Conservation (phyloP, 208 protist genomes). For the Angomonas desouzai region DNA sequence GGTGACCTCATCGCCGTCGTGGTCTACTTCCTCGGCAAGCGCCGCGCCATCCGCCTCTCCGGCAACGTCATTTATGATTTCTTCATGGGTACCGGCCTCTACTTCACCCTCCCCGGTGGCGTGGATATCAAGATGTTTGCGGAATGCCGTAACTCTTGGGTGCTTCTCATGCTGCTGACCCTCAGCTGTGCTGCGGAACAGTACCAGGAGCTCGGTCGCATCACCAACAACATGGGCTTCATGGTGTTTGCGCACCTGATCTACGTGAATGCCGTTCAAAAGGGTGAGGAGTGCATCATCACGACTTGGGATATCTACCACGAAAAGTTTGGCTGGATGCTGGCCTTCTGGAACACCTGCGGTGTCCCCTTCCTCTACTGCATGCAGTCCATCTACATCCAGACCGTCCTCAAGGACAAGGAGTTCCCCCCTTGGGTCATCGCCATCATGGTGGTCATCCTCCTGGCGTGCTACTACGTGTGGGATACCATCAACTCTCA, state of each 20-base stretch:
- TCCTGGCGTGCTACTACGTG: constrained; percentile 87
- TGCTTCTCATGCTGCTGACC: constrained; percentile 92
- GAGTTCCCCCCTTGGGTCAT: constrained; percentile 54
- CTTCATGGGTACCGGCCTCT: constrained; percentile 92
- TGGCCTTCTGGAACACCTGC: constrained; percentile 95
- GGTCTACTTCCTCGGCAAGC: constrained; percentile 61
- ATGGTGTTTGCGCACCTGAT: constrained; percentile 92
- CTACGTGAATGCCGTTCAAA: constrained; percentile 92
- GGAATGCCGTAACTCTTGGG: constrained; percentile 93
- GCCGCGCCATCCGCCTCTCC: constrained; percentile 75
- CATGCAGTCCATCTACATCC: constrained; percentile 88
- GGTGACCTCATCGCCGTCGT: constrained; percentile 73
- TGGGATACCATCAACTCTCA: constrained; percentile 94
- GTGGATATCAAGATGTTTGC: constrained; percentile 94
- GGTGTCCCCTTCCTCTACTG: constrained; percentile 95
- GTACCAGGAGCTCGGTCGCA: constrained; percentile 71
- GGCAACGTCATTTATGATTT: constrained; percentile 93
- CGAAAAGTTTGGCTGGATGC: constrained; percentile 95
- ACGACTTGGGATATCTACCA: constrained; percentile 95
- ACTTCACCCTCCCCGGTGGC: constrained; percentile 85
- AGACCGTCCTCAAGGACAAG: constrained; percentile 69
- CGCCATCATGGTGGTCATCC: constrained; percentile 61
- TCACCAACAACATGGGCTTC: constrained; percentile 88
- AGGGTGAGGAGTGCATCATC: constrained; percentile 94
- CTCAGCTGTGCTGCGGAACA: constrained; percentile 84